Conservation (phyloP, 2,329 filamentous ascomycete species). For the Fusarium chuoi region DNA sequence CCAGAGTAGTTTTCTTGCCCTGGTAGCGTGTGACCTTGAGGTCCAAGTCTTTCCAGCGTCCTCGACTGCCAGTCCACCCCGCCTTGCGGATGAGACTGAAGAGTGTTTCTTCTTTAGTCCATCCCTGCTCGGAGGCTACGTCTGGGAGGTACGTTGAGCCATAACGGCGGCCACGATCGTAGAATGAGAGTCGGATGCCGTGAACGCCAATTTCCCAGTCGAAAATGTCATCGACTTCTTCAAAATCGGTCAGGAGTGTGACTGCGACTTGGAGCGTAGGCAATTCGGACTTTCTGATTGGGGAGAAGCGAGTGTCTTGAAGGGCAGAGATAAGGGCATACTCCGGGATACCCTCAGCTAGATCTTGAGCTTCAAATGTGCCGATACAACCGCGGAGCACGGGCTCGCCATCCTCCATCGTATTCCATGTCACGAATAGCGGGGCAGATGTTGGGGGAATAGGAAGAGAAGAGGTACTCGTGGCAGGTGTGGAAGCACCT, state of each 20-base stretch:
- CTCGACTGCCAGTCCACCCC: constrained; percentile 85
- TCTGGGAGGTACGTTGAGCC: constrained; percentile 93
- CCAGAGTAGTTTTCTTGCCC: constrained; percentile 78
- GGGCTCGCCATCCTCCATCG: constrained; percentile 58
- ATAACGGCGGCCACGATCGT: constrained; percentile 76
- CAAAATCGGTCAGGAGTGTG: constrained; percentile 88
- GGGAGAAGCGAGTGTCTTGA: constrained; percentile 70
- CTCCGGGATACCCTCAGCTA: constrained; percentile 76
- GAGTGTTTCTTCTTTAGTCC: constrained; percentile 92
- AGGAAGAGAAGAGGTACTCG: constrained; percentile 55
- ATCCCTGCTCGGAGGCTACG: constrained; percentile 91
- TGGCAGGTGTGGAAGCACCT: constrained; percentile 58
- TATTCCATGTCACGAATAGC: constrained; percentile 97
- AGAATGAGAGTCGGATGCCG: constrained; percentile 87
- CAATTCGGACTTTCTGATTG: constrained; percentile 65
- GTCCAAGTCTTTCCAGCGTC: constrained; percentile 82
- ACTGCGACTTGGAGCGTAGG: constrained; percentile 72
- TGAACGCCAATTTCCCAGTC: constrained; percentile 91
- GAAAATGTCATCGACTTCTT: constrained; percentile 75
- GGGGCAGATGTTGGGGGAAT: constrained; percentile 66
- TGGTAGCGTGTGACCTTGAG: constrained; percentile 86
- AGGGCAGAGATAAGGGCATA: constrained; percentile 86
- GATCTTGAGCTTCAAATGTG: constrained; percentile 83
- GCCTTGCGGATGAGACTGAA: constrained; percentile 93
- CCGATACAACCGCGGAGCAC: constrained; percentile 93